Evolutionary conservation across 352 stramenopile genomes (phyloP).

Genomic region (Plasmopara viticola): DNA sequence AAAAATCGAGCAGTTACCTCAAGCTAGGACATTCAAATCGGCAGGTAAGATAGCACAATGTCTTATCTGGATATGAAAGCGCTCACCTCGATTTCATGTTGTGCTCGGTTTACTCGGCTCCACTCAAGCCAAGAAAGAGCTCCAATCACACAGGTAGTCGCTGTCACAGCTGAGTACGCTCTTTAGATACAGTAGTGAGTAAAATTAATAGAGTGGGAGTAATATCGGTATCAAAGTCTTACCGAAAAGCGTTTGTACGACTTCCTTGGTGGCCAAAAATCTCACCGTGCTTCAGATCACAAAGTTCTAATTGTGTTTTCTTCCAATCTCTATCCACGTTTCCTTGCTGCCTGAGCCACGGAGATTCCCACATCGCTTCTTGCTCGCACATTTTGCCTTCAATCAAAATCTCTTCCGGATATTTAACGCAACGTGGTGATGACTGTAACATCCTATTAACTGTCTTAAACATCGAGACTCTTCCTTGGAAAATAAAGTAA

Average conservation of each 20-base stretch:
- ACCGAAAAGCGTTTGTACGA: conserved; percentile 17
- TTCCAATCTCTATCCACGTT: conserved; percentile 14
- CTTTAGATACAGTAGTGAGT: conserved; percentile 6
- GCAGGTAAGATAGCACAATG: background rate
- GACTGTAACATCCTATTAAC: conserved; percentile 18
- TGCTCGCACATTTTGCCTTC: conserved; percentile 4
- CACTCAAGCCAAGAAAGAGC: conserved; percentile 32
- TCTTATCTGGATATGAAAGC: background rate
- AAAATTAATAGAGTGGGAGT: background rate
- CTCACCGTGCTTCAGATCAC: conserved; percentile 20
- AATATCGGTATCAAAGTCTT: background rate
- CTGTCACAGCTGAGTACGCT: conserved; percentile 23
- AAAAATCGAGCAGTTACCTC: conserved; percentile 32
- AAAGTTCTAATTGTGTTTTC: conserved; percentile 21
- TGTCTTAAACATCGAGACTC: conserved; percentile 23
- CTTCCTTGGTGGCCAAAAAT: conserved; percentile 33
- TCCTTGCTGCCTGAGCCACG: conserved; percentile 1
- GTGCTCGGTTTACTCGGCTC: conserved; percentile 20
- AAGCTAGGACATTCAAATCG: conserved; percentile 16
- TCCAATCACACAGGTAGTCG: conserved; percentile 19
- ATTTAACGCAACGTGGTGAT: conserved; percentile 5
- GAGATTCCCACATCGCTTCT: conserved; percentile 13
- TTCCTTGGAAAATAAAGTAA: conserved; percentile 28
- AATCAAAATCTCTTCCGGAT: conserved; percentile 3
- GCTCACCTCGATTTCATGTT: conserved; percentile 27